A percentile compares a stretch with the other conserved stretches of the same genome.
phyloP scores from a whole-genome alignment of 2,329 filamentous ascomycete genomes.

The Claviceps cyperi region DNA sequence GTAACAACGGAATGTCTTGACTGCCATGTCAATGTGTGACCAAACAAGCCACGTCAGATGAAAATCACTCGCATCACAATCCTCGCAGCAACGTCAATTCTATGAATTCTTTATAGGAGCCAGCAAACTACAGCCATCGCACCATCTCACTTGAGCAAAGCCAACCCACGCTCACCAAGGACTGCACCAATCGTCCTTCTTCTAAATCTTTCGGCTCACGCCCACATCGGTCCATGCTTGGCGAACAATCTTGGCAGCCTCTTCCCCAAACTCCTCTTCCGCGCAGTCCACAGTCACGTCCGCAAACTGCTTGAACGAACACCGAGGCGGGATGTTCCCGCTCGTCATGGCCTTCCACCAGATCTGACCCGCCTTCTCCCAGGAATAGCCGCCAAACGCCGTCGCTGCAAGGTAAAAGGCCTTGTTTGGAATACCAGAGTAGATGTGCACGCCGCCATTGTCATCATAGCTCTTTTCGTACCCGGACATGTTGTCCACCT shows the following conservation, averaged over 20 bases:
- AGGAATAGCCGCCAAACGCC: conserved; percentile 36
- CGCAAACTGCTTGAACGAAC: conserved; percentile 34
- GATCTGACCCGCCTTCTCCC: conserved; percentile 37
- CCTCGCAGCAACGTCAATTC: not conserved
- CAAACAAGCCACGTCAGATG: not conserved
- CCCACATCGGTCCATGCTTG: conserved; percentile 35
- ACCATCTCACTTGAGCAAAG: not conserved
- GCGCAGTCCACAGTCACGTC: conserved; percentile 32
- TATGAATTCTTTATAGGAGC: not conserved
- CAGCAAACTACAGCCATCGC: not conserved
- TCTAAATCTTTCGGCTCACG: conserved; percentile 17
- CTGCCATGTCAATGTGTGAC: too few relatives aligned
- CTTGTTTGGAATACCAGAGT: conserved; percentile 42
- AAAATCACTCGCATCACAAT: not conserved
- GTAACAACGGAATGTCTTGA: too few relatives aligned
- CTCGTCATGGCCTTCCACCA: conserved; percentile 36
- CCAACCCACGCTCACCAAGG: conserved; percentile 2
- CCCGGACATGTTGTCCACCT: conserved; percentile 32
- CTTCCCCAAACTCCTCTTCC: conserved; percentile 25
- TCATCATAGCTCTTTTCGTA: conserved; percentile 28
- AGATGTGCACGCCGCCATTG: conserved; percentile 39
- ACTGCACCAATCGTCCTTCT: conserved; percentile 4
- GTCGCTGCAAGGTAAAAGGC: conserved; percentile 37
- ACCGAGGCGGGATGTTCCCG: conserved; percentile 24
- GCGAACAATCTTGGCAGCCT: conserved; percentile 27